Evolutionary conservation across 1,284 basidiomycete genomes (phyloP), one percentile per base, ranked within the genome.

Genomic region (Rhodotorula sp.): DNA sequence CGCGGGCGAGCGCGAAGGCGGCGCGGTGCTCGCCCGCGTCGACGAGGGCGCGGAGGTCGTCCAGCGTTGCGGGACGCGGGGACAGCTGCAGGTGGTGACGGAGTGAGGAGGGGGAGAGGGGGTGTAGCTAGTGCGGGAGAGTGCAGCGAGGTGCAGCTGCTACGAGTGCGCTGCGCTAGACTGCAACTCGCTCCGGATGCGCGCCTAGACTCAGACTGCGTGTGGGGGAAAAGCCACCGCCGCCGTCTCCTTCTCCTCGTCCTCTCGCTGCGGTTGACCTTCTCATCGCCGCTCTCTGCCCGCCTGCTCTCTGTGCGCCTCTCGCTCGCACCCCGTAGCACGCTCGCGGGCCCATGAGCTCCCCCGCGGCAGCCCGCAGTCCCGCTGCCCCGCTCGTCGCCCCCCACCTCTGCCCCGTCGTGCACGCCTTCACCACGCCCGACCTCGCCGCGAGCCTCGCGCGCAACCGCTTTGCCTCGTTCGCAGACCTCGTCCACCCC

Each of bases 381-480:
- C 17, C 42, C 23, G 21, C 42, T 21, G 56, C 56, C 42, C 21
- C 42, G 42, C 7, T 25, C 9, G 9, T 72, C 41, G 19, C 46
- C 16, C 48, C 65, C 21, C 62, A 65, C 54, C 49, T 71, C 21
- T 41, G 48, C 7, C 74, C 74, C 3, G n/a, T 66, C 4, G 14
- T 76, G 1, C 66, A 72, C 56, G 56, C 48, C 46, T 61, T 74
- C 54, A 21, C 66, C 14, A 64, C 70, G 9, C 66, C 68, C 23
- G 70, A 72, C 34, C 48, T 74, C 5, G 41, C 12, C 13, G 3
- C 23, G 5, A 23, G 65, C 21, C 68, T 76, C 44, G 16, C n/a
- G 0, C 21, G 61, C 3, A 67, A 69, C 48, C 17, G 25, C n/a
- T 59, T 74, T 55, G 8, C 27, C 25, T 62, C 66, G 7, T 27